phyloP scores from a whole-genome alignment of 306 rosid genomes.

The Prunus campanulata region DNA sequence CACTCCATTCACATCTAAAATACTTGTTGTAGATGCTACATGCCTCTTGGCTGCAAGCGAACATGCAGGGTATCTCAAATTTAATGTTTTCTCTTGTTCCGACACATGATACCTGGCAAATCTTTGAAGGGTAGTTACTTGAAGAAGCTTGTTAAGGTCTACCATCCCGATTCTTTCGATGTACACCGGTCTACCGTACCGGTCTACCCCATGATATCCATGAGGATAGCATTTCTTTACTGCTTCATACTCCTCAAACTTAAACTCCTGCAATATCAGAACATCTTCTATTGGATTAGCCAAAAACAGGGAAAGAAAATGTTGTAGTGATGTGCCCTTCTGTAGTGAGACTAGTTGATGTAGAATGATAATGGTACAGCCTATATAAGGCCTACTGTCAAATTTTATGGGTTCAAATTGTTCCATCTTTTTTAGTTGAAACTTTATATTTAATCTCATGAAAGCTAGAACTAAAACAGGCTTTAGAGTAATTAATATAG shows the following conservation, averaged over 20 bases:
- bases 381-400: no score
- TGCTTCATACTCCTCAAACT: constrained; percentile 59
- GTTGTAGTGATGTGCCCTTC: no score
- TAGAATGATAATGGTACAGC: no score
- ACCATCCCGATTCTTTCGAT: constrained; percentile 79
- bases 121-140: constrained; percentile 70
- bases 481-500: no score
- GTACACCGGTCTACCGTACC: constrained; percentile 73
- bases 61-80: constrained; percentile 72
- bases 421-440: no score
- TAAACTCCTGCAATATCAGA: constrained; percentile 57
- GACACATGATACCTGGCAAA: constrained; percentile 64
- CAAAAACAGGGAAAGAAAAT: no score
- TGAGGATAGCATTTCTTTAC: constrained; percentile 87
- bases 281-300: no score
- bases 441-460: no score
- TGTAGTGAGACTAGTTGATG: no score
- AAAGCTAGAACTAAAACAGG: no score
- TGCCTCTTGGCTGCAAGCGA: constrained; percentile 77
- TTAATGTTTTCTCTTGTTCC: constrained; percentile 84
- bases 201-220: constrained; percentile 89
- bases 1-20: constrained; percentile 82
- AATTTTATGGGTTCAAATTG: no score
- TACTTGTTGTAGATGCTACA: constrained; percentile 86
- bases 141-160: constrained; percentile 59